Evolutionary conservation across 805 yeast genomes (phyloP).

Genomic region (Candida berthetii): DNA sequence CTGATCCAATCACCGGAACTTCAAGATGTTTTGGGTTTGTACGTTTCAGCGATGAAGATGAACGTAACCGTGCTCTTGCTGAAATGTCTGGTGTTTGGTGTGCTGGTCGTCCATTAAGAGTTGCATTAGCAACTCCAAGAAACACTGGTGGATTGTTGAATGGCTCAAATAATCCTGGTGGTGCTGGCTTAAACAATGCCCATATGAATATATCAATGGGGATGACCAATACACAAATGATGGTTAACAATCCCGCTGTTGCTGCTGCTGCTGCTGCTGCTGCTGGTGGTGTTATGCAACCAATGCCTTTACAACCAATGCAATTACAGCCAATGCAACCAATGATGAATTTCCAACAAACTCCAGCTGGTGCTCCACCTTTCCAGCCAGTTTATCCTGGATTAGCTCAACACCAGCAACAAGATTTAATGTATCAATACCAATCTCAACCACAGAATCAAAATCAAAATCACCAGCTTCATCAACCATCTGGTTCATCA

Average conservation of each 20-base stretch:
- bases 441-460: no score
- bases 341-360: not conserved
- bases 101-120: slow-evolving; percentile 71
- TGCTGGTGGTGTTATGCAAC: no score
- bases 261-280: no score
- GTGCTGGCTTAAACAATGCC: not conserved
- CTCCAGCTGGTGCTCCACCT: no score
- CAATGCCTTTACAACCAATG: not conserved
- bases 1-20: slow-evolving; percentile 74
- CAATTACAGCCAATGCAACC: not conserved
- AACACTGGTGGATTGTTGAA: no score
- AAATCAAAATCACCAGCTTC: not conserved
- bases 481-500: not conserved
- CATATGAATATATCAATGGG: not conserved
- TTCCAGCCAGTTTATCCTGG: no score
- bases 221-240: not conserved
- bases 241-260: not conserved
- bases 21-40: slow-evolving; percentile 81
- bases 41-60: slow-evolving; percentile 64
- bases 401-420: not conserved
- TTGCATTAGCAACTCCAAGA: slow-evolving; percentile 76
- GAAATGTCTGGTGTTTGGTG: slow-evolving; percentile 81
- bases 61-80: slow-evolving; percentile 57
- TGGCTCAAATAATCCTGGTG: not conserved
- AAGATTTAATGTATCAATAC: no score